Evolutionary conservation across 2,329 filamentous ascomycete genomes (phyloP), one percentile per base, ranked within the genome.

Genomic region (Talaromyces sp.): DNA sequence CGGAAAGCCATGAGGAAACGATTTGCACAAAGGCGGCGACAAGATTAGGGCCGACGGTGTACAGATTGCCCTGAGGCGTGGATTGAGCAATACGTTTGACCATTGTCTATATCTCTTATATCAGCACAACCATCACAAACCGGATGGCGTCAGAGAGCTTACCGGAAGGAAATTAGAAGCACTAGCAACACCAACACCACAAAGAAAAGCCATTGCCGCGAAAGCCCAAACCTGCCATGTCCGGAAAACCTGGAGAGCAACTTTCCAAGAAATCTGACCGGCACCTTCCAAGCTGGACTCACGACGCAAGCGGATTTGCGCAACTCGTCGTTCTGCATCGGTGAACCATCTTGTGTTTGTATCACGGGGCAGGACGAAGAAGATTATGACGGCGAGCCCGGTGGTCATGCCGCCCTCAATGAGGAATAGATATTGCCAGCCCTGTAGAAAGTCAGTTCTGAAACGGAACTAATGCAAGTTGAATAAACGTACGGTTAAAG

Each of bases 41-140:
- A 5, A 76, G 68, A 25, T 81, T 81, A 0, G 78, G 78, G 2
- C 78, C 75, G 4, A 81, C 77, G 0, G 77, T 80, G 65, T 73
- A 78, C 4, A 81, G 69, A 58, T 80, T 80, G 0, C 78, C 80
- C 41, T 77, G 75, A 33, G 81, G 67, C 0, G 72, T 71, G 4
- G 66, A 71, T 59, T 75, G 80, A 0, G 77, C 78, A 0, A 81
- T 67, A 0, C 77, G 70, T 54, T 72, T 64, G 7, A 81, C 72
- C 50, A 80, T 78, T 64, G 69, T 31, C 17, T 31, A 22, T 28
- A 22, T 28, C 2, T 41, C 19, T 21, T 11, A 11, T 19, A 41
- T 41, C 5, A 41, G 39, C 11, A 21, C 39, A 41, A 41, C 10
- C 3, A 22, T 22, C 17, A 10, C 17, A 11, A 41, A 41, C 2